phyloP scores from a whole-genome alignment of 345 rosid genomes.

The Geranium brycei region DNA sequence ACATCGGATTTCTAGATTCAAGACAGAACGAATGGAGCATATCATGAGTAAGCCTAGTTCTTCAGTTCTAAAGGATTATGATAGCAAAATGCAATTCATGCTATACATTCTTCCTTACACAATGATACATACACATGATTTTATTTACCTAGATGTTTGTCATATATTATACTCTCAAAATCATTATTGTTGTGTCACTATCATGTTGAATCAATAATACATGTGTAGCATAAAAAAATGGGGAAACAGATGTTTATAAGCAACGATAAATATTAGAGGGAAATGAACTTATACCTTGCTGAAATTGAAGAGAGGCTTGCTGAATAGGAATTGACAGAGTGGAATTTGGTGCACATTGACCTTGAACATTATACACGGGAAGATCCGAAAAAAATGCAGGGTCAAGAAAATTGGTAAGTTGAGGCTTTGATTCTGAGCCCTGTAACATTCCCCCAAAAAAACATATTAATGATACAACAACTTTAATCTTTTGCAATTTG shows the following conservation, averaged over 20 bases:
- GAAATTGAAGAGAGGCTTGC: conserved; percentile 5
- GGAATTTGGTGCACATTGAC: conserved; percentile 36
- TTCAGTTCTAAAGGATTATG: too few relatives aligned
- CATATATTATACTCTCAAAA: too few relatives aligned
- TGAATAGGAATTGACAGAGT: conserved; percentile 19
- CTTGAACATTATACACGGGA: conserved; percentile 49
- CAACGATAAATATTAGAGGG: background rate
- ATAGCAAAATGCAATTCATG: too few relatives aligned
- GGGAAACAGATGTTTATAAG: background rate
- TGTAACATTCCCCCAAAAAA: conserved; percentile 24
- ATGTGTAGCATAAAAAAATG: background rate
- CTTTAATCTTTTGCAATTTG: conserved; percentile 1
- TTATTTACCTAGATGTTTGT: too few relatives aligned
- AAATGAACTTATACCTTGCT: conserved; percentile 29
- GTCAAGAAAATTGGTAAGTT: conserved; percentile 33
- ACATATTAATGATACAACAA: conserved; percentile 8
- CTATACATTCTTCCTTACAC: too few relatives aligned
- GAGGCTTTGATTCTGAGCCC: conserved; percentile 46
- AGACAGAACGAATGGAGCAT: background rate
- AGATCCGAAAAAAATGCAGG: conserved; percentile 37
- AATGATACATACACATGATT: too few relatives aligned
- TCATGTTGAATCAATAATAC: background rate
- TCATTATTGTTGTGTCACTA: too few relatives aligned
- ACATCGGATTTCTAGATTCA: conserved; percentile 42
- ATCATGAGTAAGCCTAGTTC: too few relatives aligned